Percentiles rank a stretch among this genome's conserved stretches.
Conservation (phyloP, 768 basidiomycete species). For the Heimioporus sp. region DNA sequence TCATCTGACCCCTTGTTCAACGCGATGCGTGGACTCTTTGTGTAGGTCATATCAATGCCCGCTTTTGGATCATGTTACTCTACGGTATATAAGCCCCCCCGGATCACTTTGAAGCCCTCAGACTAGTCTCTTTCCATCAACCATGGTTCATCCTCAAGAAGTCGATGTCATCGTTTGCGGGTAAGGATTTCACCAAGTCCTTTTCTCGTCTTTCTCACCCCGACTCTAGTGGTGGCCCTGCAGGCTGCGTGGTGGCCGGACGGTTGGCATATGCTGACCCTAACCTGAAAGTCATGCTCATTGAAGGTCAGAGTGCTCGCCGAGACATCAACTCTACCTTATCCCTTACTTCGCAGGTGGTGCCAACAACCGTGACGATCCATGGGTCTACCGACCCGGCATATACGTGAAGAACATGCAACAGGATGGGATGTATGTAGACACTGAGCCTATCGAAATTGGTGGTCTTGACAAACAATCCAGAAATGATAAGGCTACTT, state of each 20-base stretch:
- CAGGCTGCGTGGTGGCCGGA: conserved; percentile 66
- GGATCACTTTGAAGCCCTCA: no score
- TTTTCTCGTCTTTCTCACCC: conserved; percentile 6
- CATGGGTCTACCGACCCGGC: conserved; percentile 72
- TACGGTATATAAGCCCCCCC: conserved; percentile 15
- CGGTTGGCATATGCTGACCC: conserved; percentile 71
- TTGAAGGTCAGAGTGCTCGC: conserved; percentile 49
- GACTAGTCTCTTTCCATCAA: conserved; percentile 5
- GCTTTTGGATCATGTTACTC: no score
- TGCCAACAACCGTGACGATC: conserved; percentile 70
- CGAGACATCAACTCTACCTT: background rate
- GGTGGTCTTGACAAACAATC: background rate
- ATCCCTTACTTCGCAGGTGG: conserved; percentile 41
- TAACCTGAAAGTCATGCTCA: conserved; percentile 71
- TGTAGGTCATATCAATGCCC: no score
- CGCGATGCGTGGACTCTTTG: no score
- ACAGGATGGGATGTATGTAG: conserved; percentile 58
- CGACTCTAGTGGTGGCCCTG: conserved; percentile 52
- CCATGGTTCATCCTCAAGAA: conserved; percentile 57
- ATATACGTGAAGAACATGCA: conserved; percentile 75
- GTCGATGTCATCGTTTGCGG: conserved; percentile 71
- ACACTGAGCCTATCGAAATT: background rate
- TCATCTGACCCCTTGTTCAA: conserved; percentile 16
- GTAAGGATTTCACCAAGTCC: conserved; percentile 20
- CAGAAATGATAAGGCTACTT: conserved; percentile 73